Evolutionary conservation across 495 filamentous ascomycete genomes (phyloP).

Genomic region (Sordaria brevicollis): DNA sequence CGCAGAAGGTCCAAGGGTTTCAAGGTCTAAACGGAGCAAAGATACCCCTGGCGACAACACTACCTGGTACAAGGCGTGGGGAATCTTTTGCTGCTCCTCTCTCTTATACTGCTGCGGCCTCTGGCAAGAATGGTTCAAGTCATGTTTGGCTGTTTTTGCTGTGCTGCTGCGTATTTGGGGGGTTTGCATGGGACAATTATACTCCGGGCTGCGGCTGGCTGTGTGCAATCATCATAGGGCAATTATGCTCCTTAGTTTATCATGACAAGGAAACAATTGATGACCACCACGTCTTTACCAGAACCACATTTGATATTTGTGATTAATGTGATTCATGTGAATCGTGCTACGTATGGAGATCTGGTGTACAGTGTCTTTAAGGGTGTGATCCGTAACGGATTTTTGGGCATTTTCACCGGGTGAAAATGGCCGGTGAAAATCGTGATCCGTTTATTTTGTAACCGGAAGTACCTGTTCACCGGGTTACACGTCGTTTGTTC

Average conservation of each 20-base stretch:
- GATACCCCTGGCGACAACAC: slow-evolving; percentile 13
- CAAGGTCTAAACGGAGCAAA: slow-evolving; percentile 70
- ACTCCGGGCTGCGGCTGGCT: neutral
- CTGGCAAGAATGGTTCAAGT: neutral
- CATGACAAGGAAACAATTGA: neutral
- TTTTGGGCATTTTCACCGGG: too few species aligned
- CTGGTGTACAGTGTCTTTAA: neutral
- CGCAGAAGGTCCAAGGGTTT: slow-evolving; percentile 93
- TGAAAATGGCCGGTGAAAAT: too few species aligned
- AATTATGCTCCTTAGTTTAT: neutral
- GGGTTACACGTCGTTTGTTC: too few species aligned
- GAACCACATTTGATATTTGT: neutral
- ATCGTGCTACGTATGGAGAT: neutral
- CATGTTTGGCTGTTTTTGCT: neutral
- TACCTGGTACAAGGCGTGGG: slow-evolving; percentile 6
- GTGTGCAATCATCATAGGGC: neutral
- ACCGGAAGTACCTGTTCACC: too few species aligned
- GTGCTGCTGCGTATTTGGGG: neutral
- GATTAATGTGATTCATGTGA: neutral
- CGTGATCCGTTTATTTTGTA: too few species aligned
- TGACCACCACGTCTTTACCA: neutral
- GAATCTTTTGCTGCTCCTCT: slow-evolving; percentile 5
- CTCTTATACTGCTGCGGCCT: slow-evolving; percentile 1
- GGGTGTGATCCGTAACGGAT: too few species aligned
- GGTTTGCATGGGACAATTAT: neutral